Percentiles rank a stretch among this genome's conserved stretches.
Conservation (phyloP, 2,329 filamentous ascomycete genomes). For the Aspergillus costaricaensis region DNA sequence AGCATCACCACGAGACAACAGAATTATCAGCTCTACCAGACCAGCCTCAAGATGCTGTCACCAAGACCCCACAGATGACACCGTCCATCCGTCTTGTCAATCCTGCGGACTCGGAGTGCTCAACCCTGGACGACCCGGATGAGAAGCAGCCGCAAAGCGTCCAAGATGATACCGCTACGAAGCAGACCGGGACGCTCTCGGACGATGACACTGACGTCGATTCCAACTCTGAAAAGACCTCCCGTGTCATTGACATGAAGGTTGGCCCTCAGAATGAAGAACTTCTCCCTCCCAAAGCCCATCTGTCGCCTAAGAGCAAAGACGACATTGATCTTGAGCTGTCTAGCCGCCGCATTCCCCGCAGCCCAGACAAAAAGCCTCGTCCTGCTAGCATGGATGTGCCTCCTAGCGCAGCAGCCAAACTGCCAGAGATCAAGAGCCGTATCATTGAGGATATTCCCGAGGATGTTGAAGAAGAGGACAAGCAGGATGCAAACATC, state of each 20-base stretch:
- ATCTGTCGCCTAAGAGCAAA: background rate
- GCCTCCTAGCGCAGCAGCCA: slow-evolving; percentile 1
- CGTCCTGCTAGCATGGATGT: slow-evolving; percentile 5
- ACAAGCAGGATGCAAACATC: background rate
- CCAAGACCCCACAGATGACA: slow-evolving; percentile 5
- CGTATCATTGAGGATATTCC: slow-evolving; percentile 24
- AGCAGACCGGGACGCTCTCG: background rate
- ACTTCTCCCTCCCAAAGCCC: background rate
- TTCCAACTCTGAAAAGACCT: background rate
- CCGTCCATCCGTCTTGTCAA: slow-evolving; percentile 21
- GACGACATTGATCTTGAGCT: slow-evolving; percentile 7
- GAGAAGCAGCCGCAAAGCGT: background rate
- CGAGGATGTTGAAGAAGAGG: slow-evolving; percentile 18
- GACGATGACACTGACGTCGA: slow-evolving; percentile 8
- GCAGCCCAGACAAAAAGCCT: background rate
- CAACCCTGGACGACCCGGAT: background rate
- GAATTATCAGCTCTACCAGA: background rate
- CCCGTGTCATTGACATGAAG: background rate
- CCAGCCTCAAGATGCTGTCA: background rate
- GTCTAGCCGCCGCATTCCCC: background rate
- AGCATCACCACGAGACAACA: background rate
- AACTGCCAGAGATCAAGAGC: slow-evolving; percentile 17
- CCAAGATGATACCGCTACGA: background rate
- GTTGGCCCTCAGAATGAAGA: background rate
- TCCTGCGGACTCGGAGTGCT: slow-evolving; percentile 14